Conservation (phyloP, 2,329 filamentous ascomycete species). For the Diplodia intermedia region DNA sequence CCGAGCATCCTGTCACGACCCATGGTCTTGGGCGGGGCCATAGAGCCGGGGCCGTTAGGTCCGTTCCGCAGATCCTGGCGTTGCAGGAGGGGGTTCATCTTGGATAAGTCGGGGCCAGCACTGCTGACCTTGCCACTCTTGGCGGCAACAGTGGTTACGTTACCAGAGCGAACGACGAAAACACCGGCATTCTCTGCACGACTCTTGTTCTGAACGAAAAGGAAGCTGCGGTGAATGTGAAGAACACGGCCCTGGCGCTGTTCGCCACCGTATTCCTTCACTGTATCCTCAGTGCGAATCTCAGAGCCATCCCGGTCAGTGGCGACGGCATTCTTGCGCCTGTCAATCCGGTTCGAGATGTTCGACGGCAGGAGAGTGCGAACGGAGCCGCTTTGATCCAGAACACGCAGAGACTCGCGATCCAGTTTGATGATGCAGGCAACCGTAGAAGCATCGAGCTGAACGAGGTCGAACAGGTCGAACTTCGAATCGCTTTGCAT, state of each 20-base stretch:
- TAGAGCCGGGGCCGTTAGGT: slow-evolving; percentile 52
- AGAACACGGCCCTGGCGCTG: slow-evolving; percentile 86
- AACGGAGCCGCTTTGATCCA: slow-evolving; percentile 87
- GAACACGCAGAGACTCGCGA: slow-evolving; percentile 84
- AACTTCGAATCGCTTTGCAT: slow-evolving; percentile 86
- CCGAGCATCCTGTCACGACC: slow-evolving; percentile 86
- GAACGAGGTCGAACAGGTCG: slow-evolving; percentile 90
- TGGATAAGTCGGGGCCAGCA: slow-evolving; percentile 77
- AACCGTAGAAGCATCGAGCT: slow-evolving; percentile 90
- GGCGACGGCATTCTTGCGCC: slow-evolving; percentile 83
- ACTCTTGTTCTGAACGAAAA: slow-evolving; percentile 86
- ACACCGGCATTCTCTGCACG: slow-evolving; percentile 87
- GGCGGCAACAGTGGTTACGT: slow-evolving; percentile 89
- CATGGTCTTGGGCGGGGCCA: slow-evolving; percentile 73
- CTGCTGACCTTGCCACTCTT: slow-evolving; percentile 82
- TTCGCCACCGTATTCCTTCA: slow-evolving; percentile 88
- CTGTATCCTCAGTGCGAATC: slow-evolving; percentile 87
- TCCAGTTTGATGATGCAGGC: slow-evolving; percentile 95
- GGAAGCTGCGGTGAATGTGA: slow-evolving; percentile 90
- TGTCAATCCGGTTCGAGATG: slow-evolving; percentile 86
- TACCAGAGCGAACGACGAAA: slow-evolving; percentile 84
- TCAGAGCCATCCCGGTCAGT: slow-evolving; percentile 93
- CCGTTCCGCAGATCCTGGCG: slow-evolving; percentile 61
- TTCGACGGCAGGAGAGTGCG: slow-evolving; percentile 87
- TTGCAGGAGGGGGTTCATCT: slow-evolving; percentile 92